Evolutionary conservation across 1,284 basidiomycete species (phyloP).

Genomic region (Agroathelia rolfsii): DNA sequence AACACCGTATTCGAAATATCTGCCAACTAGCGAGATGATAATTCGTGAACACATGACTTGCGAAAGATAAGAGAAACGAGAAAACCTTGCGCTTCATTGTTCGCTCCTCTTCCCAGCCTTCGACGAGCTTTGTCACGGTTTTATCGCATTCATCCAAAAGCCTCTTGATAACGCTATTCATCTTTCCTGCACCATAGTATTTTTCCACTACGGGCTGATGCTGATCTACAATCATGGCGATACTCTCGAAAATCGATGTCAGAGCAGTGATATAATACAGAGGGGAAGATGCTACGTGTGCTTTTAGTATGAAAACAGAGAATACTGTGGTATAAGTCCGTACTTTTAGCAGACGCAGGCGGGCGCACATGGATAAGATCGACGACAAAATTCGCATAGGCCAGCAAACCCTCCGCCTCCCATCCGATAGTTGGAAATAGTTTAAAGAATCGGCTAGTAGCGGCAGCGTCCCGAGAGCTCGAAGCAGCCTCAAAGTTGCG

Average conservation of each 20-base stretch:
- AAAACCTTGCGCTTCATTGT: conserved; percentile 61
- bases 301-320: conserved; percentile 11
- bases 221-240: conserved; percentile 93
- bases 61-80: conserved; percentile 3
- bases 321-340: conserved; percentile 10
- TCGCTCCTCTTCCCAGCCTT: conserved; percentile 88
- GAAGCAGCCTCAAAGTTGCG: conserved; percentile 76
- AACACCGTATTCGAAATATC: conserved; percentile 36
- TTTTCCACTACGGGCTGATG: conserved; percentile 97
- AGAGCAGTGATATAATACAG: conserved; percentile 81
- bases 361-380: conserved; percentile 77
- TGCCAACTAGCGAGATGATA: conserved; percentile 28
- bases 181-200: conserved; percentile 86
- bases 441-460: conserved; percentile 92
- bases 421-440: conserved; percentile 91
- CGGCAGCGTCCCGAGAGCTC: conserved; percentile 69
- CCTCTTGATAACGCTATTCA: conserved; percentile 71
- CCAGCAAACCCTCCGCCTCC: conserved; percentile 87
- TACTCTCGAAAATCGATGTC: conserved; percentile 88
- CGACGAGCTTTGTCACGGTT: conserved; percentile 67
- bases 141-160: conserved; percentile 83
- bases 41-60: conserved; percentile 3
- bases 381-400: conserved; percentile 89
- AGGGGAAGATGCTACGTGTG: conserved; percentile 67
- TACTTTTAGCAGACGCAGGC: conserved; percentile 75